Conservation (phyloP, 306 rosid genomes). For the Castanea mollissima region DNA sequence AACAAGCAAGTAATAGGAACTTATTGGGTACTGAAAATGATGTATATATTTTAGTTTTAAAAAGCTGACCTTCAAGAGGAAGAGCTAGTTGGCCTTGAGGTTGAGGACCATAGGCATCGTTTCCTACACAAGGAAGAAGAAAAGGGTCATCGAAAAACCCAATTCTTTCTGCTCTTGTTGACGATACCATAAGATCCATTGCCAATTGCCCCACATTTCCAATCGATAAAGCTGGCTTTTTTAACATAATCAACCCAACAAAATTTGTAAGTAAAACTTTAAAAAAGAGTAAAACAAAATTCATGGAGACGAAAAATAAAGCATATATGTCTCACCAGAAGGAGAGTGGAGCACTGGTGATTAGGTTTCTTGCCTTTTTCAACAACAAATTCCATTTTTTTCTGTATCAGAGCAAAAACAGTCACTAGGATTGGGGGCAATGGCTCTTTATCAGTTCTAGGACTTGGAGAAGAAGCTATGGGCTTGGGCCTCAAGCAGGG, state of each 20-base stretch:
- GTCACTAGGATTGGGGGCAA: neutral
- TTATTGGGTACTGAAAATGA: neutral
- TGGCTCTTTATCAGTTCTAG: neutral
- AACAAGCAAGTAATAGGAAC: neutral
- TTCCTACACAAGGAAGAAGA: constrained; percentile 90
- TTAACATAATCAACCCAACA: neutral
- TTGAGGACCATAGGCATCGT: constrained; percentile 79
- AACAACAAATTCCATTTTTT: constrained; percentile 56
- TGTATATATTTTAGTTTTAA: too few relatives aligned
- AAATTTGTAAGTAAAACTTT: constrained; percentile 2
- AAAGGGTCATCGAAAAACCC: constrained; percentile 78
- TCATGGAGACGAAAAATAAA: neutral
- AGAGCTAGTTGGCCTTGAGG: constrained; percentile 84
- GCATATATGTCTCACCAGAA: constrained; percentile 36
- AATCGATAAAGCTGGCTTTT: constrained; percentile 82
- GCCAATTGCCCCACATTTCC: constrained; percentile 93
- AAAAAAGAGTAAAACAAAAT: neutral
- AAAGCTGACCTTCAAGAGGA: constrained; percentile 72
- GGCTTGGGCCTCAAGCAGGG: too few relatives aligned
- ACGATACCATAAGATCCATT: constrained; percentile 70
- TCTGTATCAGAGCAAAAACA: neutral
- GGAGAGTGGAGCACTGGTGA: constrained; percentile 60
- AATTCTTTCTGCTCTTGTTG: constrained; percentile 63
- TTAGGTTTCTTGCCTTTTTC: constrained; percentile 54
- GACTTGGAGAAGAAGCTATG: constrained; percentile 19